These are phyloP conservation scores for Platismatia glauca DNA, from an alignment of 495 filamentous ascomycete species.

Conservation along the genomic window DNA sequence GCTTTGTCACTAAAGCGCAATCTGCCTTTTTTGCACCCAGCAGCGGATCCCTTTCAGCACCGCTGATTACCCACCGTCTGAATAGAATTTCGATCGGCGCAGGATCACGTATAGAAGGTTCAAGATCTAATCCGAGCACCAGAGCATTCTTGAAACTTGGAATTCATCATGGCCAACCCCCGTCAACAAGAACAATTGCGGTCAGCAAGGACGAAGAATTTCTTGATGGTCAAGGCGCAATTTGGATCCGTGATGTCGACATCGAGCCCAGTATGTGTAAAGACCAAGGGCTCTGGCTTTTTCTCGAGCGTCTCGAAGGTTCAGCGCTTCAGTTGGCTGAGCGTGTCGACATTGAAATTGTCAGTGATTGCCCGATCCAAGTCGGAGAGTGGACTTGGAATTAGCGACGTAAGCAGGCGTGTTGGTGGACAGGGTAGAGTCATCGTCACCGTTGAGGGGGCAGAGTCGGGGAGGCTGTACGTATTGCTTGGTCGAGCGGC, in stretches of 20 bases:
- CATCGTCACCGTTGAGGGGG: neutral
- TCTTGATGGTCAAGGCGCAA: slow-evolving; percentile 55
- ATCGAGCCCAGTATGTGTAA: slow-evolving; percentile 46
- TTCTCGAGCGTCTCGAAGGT: slow-evolving; percentile 64
- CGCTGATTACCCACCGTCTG: slow-evolving; percentile 43
- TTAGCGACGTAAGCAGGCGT: neutral
- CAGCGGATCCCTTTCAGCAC: slow-evolving; percentile 43
- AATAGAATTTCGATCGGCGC: slow-evolving; percentile 50
- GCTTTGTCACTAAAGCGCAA: slow-evolving; percentile 45
- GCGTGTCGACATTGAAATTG: slow-evolving; percentile 54
- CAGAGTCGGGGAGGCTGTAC: neutral
- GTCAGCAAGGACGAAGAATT: slow-evolving; percentile 56
- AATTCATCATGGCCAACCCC: slow-evolving; percentile 59
- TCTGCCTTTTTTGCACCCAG: slow-evolving; percentile 43
- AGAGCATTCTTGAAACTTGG: slow-evolving; percentile 53
- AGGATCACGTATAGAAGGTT: slow-evolving; percentile 24
- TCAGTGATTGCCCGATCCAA: slow-evolving; percentile 57
- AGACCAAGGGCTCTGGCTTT: slow-evolving; percentile 58
- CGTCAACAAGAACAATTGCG: slow-evolving; percentile 52
- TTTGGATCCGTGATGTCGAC: slow-evolving; percentile 65
- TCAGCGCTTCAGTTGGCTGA: slow-evolving; percentile 43
- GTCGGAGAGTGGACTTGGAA: slow-evolving; percentile 44
- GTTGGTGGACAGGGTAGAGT: neutral
- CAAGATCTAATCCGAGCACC: slow-evolving; percentile 29
- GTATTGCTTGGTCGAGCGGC: neutral